Conservation (phyloP, 208 protist species). For the Acanthamoeba healyi region DNA sequence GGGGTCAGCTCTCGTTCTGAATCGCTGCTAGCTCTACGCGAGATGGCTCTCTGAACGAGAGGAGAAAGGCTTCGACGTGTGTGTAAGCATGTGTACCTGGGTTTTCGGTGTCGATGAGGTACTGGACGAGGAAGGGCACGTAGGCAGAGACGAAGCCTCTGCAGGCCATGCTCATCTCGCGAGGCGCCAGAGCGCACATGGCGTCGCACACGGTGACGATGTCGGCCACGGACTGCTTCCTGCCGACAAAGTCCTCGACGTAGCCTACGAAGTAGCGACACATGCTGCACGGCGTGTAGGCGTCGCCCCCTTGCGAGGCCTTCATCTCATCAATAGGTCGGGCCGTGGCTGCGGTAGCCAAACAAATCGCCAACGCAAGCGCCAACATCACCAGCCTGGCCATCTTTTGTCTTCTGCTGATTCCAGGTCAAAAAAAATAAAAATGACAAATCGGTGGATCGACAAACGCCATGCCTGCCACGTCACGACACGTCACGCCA, state of each 20-base stretch:
- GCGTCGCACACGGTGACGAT: neutral
- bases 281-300: neutral
- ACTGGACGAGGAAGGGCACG: slow-evolving; percentile 19
- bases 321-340: neutral
- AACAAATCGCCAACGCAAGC: neutral
- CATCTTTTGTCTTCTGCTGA: neutral
- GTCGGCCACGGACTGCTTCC: slow-evolving; percentile 17
- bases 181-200: neutral
- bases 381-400: neutral
- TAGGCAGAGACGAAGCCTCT: slow-evolving; percentile 71
- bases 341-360: neutral
- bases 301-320: neutral
- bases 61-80: neutral
- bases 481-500: no score
- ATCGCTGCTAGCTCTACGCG: no score
- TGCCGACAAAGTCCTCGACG: slow-evolving; percentile 29
- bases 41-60: no score
- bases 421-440: no score
- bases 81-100: neutral
- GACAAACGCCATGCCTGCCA: no score
- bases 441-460: no score
- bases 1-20: no score
- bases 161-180: slow-evolving; percentile 41
- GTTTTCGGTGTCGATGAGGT: slow-evolving; percentile 5
- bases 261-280: slow-evolving; percentile 11